A percentile compares a stretch with the other conserved stretches of the same genome.
phyloP scores from a whole-genome alignment of 2,329 filamentous ascomycete genomes.

The Didymella exigua region DNA sequence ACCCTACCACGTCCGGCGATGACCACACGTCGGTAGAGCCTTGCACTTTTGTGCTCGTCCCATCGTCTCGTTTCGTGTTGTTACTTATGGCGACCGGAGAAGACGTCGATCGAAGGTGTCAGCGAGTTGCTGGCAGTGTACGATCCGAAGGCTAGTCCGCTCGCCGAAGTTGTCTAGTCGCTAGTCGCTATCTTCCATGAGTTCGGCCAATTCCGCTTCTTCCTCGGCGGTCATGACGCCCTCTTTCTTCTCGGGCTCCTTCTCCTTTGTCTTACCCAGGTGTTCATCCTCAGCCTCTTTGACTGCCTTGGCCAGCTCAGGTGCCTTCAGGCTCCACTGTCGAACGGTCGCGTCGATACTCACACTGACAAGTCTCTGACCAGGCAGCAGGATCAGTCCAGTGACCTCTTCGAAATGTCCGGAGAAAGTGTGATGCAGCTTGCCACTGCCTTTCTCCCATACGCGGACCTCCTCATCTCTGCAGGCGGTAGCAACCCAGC shows the following conservation, averaged over 20 bases:
- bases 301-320: slow-evolving; percentile 62
- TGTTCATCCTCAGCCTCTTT: slow-evolving; percentile 57
- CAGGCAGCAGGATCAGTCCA: slow-evolving; percentile 68
- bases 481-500: slow-evolving; percentile 85
- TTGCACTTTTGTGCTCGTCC: slow-evolving; percentile 26
- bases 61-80: slow-evolving; percentile 29
- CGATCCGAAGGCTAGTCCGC: slow-evolving; percentile 27
- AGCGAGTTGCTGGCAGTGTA: slow-evolving; percentile 24
- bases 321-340: slow-evolving; percentile 74
- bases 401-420: slow-evolving; percentile 96
- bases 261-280: slow-evolving; percentile 53
- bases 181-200: slow-evolving; percentile 80
- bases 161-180: slow-evolving; percentile 51
- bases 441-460: slow-evolving; percentile 77
- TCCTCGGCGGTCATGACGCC: slow-evolving; percentile 81
- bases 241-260: slow-evolving; percentile 54
- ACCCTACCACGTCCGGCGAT: slow-evolving; percentile 27
- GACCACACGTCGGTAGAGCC: slow-evolving; percentile 21
- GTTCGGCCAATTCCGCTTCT: slow-evolving; percentile 86
- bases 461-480: slow-evolving; percentile 90
- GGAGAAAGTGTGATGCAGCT: slow-evolving; percentile 73
- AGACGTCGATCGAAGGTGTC: slow-evolving; percentile 26
- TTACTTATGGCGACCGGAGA: slow-evolving; percentile 35
- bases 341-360: slow-evolving; percentile 89
- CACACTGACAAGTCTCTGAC: slow-evolving; percentile 72